A percentile compares a stretch with the other conserved stretches of the same genome.
Evolutionary conservation across 2,329 filamentous ascomycete genomes (phyloP).

Genomic region (Metarhizium humberi): DNA sequence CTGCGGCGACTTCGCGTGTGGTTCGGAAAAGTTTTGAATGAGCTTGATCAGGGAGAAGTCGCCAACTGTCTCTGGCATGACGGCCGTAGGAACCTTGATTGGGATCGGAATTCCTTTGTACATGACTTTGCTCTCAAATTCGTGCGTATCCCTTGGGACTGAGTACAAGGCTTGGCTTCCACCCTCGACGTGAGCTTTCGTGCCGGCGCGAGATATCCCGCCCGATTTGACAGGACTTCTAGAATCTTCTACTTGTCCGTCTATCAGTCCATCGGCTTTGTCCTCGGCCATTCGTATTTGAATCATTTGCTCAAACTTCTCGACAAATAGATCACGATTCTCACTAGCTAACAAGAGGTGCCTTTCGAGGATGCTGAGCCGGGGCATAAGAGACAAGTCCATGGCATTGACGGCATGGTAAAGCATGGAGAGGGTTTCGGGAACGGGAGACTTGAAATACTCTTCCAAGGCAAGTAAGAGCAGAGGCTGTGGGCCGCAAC

Average conservation of each 20-base stretch:
- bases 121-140: slow-evolving; percentile 90
- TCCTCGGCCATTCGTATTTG: slow-evolving; percentile 69
- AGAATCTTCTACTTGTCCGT: slow-evolving; percentile 31
- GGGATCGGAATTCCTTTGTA: slow-evolving; percentile 97
- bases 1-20: slow-evolving; percentile 74
- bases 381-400: slow-evolving; percentile 91
- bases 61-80: slow-evolving; percentile 91
- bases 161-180: slow-evolving; percentile 51
- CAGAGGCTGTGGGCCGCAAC: slow-evolving; percentile 51
- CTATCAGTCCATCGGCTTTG: slow-evolving; percentile 30
- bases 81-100: slow-evolving; percentile 88
- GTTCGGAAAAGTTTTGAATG: slow-evolving; percentile 83
- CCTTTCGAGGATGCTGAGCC: slow-evolving; percentile 71
- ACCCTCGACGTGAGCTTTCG: slow-evolving; percentile 53
- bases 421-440: slow-evolving; percentile 78
- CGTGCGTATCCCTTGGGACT: slow-evolving; percentile 88
- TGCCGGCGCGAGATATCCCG: slow-evolving; percentile 50
- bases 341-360: slow-evolving; percentile 83
- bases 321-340: slow-evolving; percentile 91
- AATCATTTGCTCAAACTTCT: slow-evolving; percentile 95
- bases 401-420: slow-evolving; percentile 93
- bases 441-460: slow-evolving; percentile 86
- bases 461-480: slow-evolving; percentile 86
- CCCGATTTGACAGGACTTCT: slow-evolving; percentile 36
- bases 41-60: slow-evolving; percentile 97